Percentiles rank a stretch among this genome's conserved stretches.
Evolutionary conservation across 352 stramenopile genomes (phyloP).

Genomic region (Phytophthora vignae): DNA sequence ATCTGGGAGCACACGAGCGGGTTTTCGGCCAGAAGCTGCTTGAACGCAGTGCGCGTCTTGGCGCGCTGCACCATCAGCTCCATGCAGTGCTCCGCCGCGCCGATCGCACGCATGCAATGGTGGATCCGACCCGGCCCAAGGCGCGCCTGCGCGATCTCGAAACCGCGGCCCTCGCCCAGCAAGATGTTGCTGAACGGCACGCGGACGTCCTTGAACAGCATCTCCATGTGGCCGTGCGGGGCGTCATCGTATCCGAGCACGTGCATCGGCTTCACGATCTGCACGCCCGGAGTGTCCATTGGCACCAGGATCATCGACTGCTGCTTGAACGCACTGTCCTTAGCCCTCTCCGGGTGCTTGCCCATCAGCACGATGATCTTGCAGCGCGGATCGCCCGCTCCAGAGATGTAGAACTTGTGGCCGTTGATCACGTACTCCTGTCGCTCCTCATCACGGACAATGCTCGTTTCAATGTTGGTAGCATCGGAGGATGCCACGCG

Average conservation of each 20-base stretch:
- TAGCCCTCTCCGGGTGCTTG: constrained; percentile 52
- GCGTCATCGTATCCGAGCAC: constrained; percentile 99
- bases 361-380: constrained; percentile 90
- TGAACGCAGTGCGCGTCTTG: constrained; percentile 95
- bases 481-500: constrained; percentile 96
- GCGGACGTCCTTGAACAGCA: constrained; percentile 95
- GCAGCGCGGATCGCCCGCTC: constrained; percentile 96
- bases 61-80: constrained; percentile 89
- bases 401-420: constrained; percentile 97
- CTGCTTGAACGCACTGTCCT: constrained; percentile 62
- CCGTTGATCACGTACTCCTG: constrained; percentile 95
- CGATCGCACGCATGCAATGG: constrained; percentile 98
- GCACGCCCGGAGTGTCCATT: constrained; percentile 92
- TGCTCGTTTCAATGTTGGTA: constrained; percentile 94
- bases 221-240: constrained; percentile 95
- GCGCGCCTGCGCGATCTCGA: constrained; percentile 92
- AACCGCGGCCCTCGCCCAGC: constrained; percentile 83
- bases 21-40: constrained; percentile 92
- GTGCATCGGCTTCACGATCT: constrained; percentile 86
- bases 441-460: constrained; percentile 69
- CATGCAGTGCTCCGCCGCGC: constrained; percentile 88
- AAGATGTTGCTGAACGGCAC: constrained; percentile 92
- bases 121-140: constrained; percentile 97
- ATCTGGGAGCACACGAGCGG: constrained; percentile 84
- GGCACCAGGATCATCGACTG: constrained; percentile 94